Evolutionary conservation across 1,139 yeast genomes (phyloP).

Genomic region (Magnusiomyces ingens): DNA sequence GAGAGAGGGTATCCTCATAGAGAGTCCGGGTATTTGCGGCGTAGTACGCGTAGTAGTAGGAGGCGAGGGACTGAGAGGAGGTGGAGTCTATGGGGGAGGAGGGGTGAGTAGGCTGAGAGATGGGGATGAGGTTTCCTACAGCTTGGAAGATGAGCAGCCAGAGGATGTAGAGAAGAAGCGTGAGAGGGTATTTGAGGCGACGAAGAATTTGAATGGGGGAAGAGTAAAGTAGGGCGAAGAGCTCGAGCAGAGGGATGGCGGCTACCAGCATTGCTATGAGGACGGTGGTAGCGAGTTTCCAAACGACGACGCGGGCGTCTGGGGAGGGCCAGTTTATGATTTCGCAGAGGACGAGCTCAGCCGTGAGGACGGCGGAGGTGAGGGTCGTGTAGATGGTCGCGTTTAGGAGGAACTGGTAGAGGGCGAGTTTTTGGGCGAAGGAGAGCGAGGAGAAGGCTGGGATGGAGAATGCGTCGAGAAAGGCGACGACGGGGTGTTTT

Average conservation of each 20-base stretch:
- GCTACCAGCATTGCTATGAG: conserved; percentile 31
- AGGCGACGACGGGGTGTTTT: no score
- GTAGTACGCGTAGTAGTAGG: conserved; percentile 12
- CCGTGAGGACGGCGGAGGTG: conserved; percentile 22
- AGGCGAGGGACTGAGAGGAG: neutral
- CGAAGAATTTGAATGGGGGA: conserved; percentile 8
- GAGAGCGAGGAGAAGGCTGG: neutral
- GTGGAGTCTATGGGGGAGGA: neutral
- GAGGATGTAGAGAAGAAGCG: conserved; percentile 20
- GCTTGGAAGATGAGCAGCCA: conserved; percentile 31
- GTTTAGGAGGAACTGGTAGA: conserved; percentile 12
- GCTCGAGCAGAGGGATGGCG: conserved; percentile 32
- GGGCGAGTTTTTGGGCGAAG: neutral
- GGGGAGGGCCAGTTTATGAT: conserved; percentile 32
- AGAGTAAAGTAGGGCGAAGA: conserved; percentile 18
- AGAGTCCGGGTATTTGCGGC: conserved; percentile 28
- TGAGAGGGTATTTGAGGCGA: conserved; percentile 16
- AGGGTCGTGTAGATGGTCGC: conserved; percentile 12
- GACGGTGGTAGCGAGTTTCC: conserved; percentile 31
- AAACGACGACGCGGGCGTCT: conserved; percentile 26
- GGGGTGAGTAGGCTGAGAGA: conserved; percentile 18
- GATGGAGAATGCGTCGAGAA: neutral
- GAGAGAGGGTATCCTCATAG: conserved; percentile 41
- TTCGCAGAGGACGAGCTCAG: conserved; percentile 37
- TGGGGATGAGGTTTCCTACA: conserved; percentile 28